Base-by-base conservation (phyloP, 2,329 filamentous ascomycete genomes). In the Keithomyces neogunnii region DNA sequence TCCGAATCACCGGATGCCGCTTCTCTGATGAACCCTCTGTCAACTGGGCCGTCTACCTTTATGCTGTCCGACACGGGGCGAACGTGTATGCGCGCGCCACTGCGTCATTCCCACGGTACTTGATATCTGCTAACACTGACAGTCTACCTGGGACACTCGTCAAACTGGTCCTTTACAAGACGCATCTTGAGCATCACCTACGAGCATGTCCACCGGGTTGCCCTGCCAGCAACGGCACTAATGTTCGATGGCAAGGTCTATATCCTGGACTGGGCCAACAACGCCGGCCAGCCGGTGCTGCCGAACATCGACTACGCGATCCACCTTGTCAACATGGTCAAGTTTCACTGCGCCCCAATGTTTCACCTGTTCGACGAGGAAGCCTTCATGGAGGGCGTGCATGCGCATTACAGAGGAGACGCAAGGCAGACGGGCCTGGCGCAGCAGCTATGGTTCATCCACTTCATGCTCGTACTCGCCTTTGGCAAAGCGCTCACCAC, bases 351-450 rank as follows among this genome's bases (percentile, higher is more conserved):
- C 50, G 71, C 73, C 3, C 76, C 78, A 32, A 59, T 80, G 3
- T 77, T 78, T 29, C 76, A 78, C 47, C 62, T 81, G 2, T 78
- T 80, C 43, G 76, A 81, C 29, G 77, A 80, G 47, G 66, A 70
- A 9, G 67, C 65, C 0, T 81, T 80, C 51, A 77, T 76, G 69
- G 53, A 45, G 1, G 58, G 59, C 29, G 52, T 66, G 0, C 58
- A 63, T 28, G 55, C 61, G 5, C 66, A 65, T 38, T 68, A 66
- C 11, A n/a, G 13, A 28, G 42, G 60, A 2, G 56, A 63, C 19
- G 1, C 53, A 59, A 5, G 56, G 56, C 0, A 19, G 19, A 50
- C 57, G 0, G 54, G 61, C 1, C 5, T 31, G 26, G 49, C 3
- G 11, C 32, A 40, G 26, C 56, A 54, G 9, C 58, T 80, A 2